Evolutionary conservation across 2,329 filamentous ascomycete species (phyloP), one percentile per base, ranked within the genome.

Genomic region (Curvularia lunata): DNA sequence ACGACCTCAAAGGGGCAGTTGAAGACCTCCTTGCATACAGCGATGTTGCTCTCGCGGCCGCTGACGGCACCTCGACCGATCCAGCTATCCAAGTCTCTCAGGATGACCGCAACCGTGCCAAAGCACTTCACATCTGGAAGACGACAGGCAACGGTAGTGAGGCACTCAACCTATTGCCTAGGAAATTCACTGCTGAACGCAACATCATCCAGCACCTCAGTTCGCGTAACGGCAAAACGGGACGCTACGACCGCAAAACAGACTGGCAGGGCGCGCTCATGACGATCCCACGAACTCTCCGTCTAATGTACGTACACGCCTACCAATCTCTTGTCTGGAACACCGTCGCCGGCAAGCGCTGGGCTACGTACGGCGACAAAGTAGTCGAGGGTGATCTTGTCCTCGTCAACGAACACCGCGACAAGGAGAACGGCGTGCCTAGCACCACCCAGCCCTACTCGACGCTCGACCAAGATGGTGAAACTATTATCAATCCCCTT

Each of bases 261-360:
- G 94, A 99, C 77, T 95, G 86, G 74, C 84, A 91, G 58, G 93
- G 93, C 23, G 92, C 95, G 0, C 78, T 99, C 50, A 85, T 89
- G 71, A 84, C 85, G 52, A 93, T 99, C 61, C 90, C 90, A 23
- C 85, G 93, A 18, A 91, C 91, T 48, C 82, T 98, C 68, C 86
- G 92, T 42, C 86, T 92, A 57, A 97, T 99, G 90, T 99, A 98
- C 74, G 88, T 97, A 16, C 95, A 99, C 75, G 94, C 95, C 5
- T 98, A 97, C 78, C 95, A 99, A 76, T 96, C 91, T 5, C 85
- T 92, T 37, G 88, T 99, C 8, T 99, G 94, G 94, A 99, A 99
- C 79, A 86, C 87, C 65, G 91, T 87, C 12, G 91, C 87, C 1
- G 92, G 91, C 64, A 87, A 89, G 67, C 89, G 95, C 46, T 96